A percentile compares a stretch with the other conserved stretches of the same genome.
Conservation (phyloP, 352 stramenopile species). For the Pythium utonaiense region DNA sequence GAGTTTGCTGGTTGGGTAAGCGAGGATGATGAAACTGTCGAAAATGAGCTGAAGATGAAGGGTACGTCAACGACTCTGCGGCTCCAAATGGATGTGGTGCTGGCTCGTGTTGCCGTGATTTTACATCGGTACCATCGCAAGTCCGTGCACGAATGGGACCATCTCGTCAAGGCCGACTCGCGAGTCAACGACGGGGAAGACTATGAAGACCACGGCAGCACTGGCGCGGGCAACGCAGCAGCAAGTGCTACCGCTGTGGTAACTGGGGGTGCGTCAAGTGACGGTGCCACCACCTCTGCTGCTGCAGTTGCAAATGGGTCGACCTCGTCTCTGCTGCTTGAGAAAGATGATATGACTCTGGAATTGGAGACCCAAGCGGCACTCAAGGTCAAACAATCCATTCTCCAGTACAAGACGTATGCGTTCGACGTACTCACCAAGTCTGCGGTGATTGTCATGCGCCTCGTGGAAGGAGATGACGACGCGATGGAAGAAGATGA, state of each 20-base stretch:
- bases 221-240: conserved; percentile 9
- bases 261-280: conserved; percentile 4
- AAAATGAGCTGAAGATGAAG: neutral
- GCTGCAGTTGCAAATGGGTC: neutral
- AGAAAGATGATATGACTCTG: conserved; percentile 86
- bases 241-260: neutral
- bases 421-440: conserved; percentile 73
- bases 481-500: conserved; percentile 13
- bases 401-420: conserved; percentile 70
- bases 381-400: conserved; percentile 52
- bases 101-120: conserved; percentile 42
- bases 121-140: conserved; percentile 63
- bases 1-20: conserved; percentile 44
- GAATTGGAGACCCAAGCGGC: conserved; percentile 68
- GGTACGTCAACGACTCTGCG: neutral
- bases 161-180: conserved; percentile 54
- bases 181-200: conserved; percentile 60
- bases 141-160: conserved; percentile 44
- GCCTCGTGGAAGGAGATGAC: conserved; percentile 26
- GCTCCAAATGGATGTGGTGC: conserved; percentile 59
- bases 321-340: conserved; percentile 46
- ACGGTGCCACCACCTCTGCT: neutral
- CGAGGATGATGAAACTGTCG: conserved; percentile 9
- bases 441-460: conserved; percentile 48
- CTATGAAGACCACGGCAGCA: conserved; percentile 45